Evolutionary conservation across 1,139 yeast genomes (phyloP), one percentile per base, ranked within the genome.

Genomic region (Diutina catenulata): DNA sequence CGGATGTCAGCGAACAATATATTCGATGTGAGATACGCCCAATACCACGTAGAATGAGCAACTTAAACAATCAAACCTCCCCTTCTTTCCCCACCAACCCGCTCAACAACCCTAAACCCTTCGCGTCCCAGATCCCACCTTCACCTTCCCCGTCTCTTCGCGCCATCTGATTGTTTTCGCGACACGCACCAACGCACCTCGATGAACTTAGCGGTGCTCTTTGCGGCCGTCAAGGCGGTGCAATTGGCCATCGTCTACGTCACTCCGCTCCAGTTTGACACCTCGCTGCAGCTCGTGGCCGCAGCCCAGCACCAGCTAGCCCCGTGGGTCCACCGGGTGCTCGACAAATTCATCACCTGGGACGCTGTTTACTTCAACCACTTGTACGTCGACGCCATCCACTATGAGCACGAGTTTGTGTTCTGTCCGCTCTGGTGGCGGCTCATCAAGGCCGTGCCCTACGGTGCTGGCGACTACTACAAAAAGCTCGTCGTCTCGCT

Each of bases 391-490:
- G 57, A 71, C 21, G 75, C 69, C 0, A 59, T 69, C 22, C 53
- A 56, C 27, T 87, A 67, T 55, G 97, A 91, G 54, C 95, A 91
- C 54, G 94, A 86, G 57, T 82, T 76, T 69, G 96, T 94, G 7
- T 91, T 86, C 54, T 79, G 94, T 29, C 81, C 84, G 5, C 55
- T 75, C 3, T 87, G 95, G 94, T 69, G 81, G 62, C 51, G 70
- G 33, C 41, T 76, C 3, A 57, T 84, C 18, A 55, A 59, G 36
- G 41, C 36, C 9, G 16, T 49, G 3, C 53, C 56, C 1, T 32
- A 47, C 2, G 50, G 47, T 6, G 36, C 45, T 5, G 49, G 48
- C 3, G 56, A 57, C 39, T 60, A 74, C 39, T 76, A 76, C 49
- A 47, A 50, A 26, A 61, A 64, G 24, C 56, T 77, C n/a, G 38